Evolutionary conservation across 495 filamentous ascomycete species (phyloP), one percentile per base, ranked within the genome.

Genomic region (Cenococcum geophilum): DNA sequence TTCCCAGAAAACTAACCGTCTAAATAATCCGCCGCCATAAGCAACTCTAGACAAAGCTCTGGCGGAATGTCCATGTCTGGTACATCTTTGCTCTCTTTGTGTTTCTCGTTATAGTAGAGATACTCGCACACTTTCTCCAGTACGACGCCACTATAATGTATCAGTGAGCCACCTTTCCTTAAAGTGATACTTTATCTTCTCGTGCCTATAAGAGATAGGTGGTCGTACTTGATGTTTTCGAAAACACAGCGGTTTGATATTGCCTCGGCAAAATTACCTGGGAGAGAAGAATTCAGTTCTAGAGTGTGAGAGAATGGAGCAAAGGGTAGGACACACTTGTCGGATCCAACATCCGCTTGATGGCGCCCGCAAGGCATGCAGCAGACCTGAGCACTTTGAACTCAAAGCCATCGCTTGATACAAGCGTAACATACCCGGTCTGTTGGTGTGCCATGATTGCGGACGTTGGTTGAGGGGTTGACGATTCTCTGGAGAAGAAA

Each of bases 31-130:
- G 89, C 85, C 25, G 88, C 86, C 79, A 91, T 87, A 69, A 96
- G 74, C 67, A 96, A 73, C 72, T 96, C 84, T 69, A 97, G 70
- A 67, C 86, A 87, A 47, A 93, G 64, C 72, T 92, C 86, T 0
- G 83, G 78, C 35, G 88, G 83, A 22, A 89, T 81, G 20, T 96
- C 91, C 89, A 96, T 91, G 73, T 98, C 93, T 5, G 89, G 83
- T 21, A 96, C 89, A 62, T 95, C 85, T 53, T 82, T 80, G 60
- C 76, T 76, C 60, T 92, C 82, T 58, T 81, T 84, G 73, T 93
- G 80, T 73, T 89, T 91, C 72, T 95, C 81, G 72, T 88, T 87
- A 76, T 92, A 70, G 53, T 70, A 72, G 18, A 72, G 56, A 57
- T 70, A 72, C 49, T 70, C 68, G 68, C 70, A 72, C 58, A 72